Evolutionary conservation across 495 filamentous ascomycete species (phyloP).

Genomic region (Talaromyces ruber): DNA sequence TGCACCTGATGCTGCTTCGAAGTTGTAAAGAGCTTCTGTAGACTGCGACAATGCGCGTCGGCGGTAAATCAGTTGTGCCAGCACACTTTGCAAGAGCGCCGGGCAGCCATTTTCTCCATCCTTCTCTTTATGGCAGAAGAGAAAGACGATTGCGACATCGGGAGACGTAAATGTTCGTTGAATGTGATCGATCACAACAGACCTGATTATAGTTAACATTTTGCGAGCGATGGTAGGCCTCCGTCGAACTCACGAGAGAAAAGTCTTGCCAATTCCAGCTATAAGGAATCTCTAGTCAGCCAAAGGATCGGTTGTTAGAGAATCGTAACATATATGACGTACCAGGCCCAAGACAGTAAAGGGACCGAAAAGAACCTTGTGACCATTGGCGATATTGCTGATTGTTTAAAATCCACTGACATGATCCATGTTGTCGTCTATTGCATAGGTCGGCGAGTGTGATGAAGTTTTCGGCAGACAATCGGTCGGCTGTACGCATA

Average conservation of each 20-base stretch:
- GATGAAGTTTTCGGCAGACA: constrained; percentile 16
- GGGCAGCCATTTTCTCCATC: constrained; percentile 13
- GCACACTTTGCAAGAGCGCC: constrained; percentile 16
- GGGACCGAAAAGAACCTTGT: constrained; percentile 15
- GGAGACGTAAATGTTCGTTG: constrained; percentile 23
- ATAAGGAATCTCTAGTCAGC: background rate
- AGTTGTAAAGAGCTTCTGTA: constrained; percentile 15
- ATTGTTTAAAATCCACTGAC: constrained; percentile 24
- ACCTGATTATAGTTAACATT: constrained; percentile 11
- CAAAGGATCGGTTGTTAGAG: background rate
- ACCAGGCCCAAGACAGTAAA: constrained; percentile 26
- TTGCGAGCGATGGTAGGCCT: background rate
- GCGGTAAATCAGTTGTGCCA: constrained; percentile 25
- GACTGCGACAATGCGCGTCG: constrained; percentile 16
- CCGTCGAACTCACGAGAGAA: constrained; percentile 18
- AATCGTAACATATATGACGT: constrained; percentile 2
- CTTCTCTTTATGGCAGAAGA: constrained; percentile 23
- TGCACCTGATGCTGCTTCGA: constrained; percentile 12
- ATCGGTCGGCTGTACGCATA: constrained; percentile 11
- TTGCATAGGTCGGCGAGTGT: constrained; percentile 22
- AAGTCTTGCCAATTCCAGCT: constrained; percentile 31
- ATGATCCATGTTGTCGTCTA: constrained; percentile 18
- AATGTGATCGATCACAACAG: constrained; percentile 19
- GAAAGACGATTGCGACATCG: constrained; percentile 23
- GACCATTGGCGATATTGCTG: constrained; percentile 17